These are phyloP conservation scores for Fusarium kyushuense DNA, from an alignment of 2,329 filamentous ascomycete species.

Conservation along the genomic window DNA sequence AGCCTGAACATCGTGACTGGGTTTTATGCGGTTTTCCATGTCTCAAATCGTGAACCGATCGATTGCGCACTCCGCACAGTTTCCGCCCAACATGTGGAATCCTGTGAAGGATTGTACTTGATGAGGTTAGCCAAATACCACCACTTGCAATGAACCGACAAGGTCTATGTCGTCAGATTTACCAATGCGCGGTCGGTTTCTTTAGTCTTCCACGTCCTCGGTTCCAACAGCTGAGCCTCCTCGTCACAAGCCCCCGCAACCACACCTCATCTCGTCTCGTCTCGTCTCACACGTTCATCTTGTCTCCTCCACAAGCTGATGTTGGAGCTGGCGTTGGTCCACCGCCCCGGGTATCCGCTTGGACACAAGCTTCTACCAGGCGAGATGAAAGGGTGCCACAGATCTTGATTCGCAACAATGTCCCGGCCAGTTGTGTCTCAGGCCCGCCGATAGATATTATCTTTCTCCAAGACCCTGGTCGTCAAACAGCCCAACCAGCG, in stretches of 20 bases:
- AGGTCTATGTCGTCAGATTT: slow-evolving; percentile 31
- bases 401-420: slow-evolving; percentile 55
- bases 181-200: slow-evolving; percentile 20
- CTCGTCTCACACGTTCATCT: slow-evolving; percentile 23
- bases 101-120: slow-evolving; percentile 17
- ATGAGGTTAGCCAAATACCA: slow-evolving; percentile 19
- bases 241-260: slow-evolving; percentile 37
- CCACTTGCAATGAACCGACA: slow-evolving; percentile 11
- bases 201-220: slow-evolving; percentile 28
- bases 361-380: slow-evolving; percentile 50
- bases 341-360: slow-evolving; percentile 40
- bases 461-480: slow-evolving; percentile 37
- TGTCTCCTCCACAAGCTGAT: slow-evolving; percentile 32
- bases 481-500: slow-evolving; percentile 47
- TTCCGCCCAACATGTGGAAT: slow-evolving; percentile 34
- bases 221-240: slow-evolving; percentile 37
- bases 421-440: slow-evolving; percentile 50
- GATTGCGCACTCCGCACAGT: slow-evolving; percentile 44
- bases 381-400: slow-evolving; percentile 57
- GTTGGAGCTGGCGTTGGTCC: slow-evolving; percentile 32
- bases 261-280: slow-evolving; percentile 14
- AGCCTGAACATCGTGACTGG: slow-evolving; percentile 39
- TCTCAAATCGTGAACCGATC: slow-evolving; percentile 44
- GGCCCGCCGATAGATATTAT: slow-evolving; percentile 38
- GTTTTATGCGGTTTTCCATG: slow-evolving; percentile 43